A percentile compares a stretch with the other conserved stretches of the same genome.
phyloP scores from a whole-genome alignment of 768 basidiomycete genomes.

The Pulveroboletus sp. region DNA sequence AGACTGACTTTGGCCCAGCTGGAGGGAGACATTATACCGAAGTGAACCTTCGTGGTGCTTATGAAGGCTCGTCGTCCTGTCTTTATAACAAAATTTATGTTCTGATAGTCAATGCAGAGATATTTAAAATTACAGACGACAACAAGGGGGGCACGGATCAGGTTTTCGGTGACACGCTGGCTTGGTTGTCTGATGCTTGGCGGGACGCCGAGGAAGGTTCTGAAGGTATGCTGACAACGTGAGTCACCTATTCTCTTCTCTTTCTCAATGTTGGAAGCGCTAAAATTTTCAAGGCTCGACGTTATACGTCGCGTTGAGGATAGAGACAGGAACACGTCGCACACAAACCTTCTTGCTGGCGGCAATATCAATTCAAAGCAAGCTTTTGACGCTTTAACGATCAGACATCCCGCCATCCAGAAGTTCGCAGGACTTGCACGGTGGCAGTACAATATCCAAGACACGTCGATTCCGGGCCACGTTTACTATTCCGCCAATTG shows the following conservation, averaged over 20 bases:
- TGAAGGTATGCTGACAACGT: constrained; percentile 64
- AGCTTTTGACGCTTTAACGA: constrained; percentile 49
- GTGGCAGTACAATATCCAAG: constrained; percentile 52
- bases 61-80: constrained; percentile 44
- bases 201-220: constrained; percentile 43
- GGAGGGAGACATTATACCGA: constrained; percentile 41
- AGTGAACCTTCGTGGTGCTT: constrained; percentile 48
- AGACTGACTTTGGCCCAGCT: constrained; percentile 39
- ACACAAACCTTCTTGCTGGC: constrained; percentile 57
- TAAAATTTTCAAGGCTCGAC: constrained; percentile 47
- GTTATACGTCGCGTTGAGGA: constrained; percentile 51
- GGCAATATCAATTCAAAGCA: constrained; percentile 46
- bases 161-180: constrained; percentile 45
- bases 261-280: neutral
- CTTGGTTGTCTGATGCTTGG: constrained; percentile 53
- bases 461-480: constrained; percentile 42
- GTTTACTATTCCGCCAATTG: constrained; percentile 34
- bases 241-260: constrained; percentile 10
- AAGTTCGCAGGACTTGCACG: constrained; percentile 37
- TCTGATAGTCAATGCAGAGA: constrained; percentile 31
- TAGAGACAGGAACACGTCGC: constrained; percentile 38
- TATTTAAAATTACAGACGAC: constrained; percentile 33
- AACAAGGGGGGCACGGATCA: constrained; percentile 32
- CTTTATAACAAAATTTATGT: neutral
- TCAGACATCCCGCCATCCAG: constrained; percentile 42